These are phyloP conservation scores for Beverwykella pulmonaria DNA, from an alignment of 495 filamentous ascomycete species.

Conservation along the genomic window DNA sequence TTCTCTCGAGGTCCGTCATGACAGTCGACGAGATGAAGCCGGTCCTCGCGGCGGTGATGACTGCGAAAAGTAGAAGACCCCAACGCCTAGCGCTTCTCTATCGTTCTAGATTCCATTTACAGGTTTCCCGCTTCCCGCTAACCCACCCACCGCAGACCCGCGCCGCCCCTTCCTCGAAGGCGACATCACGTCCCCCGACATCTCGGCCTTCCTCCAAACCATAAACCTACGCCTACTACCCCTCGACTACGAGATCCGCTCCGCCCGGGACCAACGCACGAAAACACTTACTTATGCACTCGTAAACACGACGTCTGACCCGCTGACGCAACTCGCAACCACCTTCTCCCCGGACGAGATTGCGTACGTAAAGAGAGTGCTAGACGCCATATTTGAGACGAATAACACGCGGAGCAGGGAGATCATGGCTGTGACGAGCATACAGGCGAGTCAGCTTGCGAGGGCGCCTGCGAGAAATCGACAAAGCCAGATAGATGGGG, in stretches of 20 bases:
- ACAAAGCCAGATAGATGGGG: slow-evolving; percentile 24
- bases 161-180: slow-evolving; percentile 50
- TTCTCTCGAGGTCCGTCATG: slow-evolving; percentile 75
- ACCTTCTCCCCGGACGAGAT: slow-evolving; percentile 81
- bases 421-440: slow-evolving; percentile 74
- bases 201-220: slow-evolving; percentile 67
- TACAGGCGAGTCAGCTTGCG: slow-evolving; percentile 70
- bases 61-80: slow-evolving; percentile 51
- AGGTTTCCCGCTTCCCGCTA: background rate
- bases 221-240: slow-evolving; percentile 72
- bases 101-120: background rate
- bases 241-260: slow-evolving; percentile 72
- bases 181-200: slow-evolving; percentile 68
- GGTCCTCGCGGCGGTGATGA: slow-evolving; percentile 75
- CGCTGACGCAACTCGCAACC: slow-evolving; percentile 84
- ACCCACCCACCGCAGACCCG: background rate
- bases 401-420: slow-evolving; percentile 77
- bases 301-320: slow-evolving; percentile 86
- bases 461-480: slow-evolving; percentile 40
- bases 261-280: slow-evolving; percentile 38
- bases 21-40: slow-evolving; percentile 73
- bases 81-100: background rate
- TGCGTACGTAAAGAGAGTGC: slow-evolving; percentile 79
- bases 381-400: slow-evolving; percentile 90
- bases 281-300: slow-evolving; percentile 67